A percentile compares a stretch with the other conserved stretches of the same genome.
phyloP scores from a whole-genome alignment of 768 basidiomycete species.

The Pisolithus orientalis region DNA sequence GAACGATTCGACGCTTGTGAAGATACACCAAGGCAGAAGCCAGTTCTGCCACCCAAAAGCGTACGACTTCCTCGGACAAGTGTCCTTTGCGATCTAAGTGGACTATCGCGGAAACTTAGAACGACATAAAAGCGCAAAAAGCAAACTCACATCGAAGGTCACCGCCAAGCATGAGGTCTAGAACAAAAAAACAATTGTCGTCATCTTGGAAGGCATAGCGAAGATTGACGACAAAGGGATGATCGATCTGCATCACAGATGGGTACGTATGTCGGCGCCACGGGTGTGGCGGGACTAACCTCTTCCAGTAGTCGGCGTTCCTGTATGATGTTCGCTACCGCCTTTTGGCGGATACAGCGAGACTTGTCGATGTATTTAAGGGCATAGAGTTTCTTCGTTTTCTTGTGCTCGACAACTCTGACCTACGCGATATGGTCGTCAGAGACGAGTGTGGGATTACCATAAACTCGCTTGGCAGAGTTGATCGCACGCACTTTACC shows the following conservation, averaged over 20 bases:
- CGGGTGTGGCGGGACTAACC: slow-evolving; percentile 35
- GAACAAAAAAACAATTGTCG: slow-evolving; percentile 94
- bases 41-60: slow-evolving; percentile 89
- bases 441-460: slow-evolving; percentile 3
- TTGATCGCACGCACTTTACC: slow-evolving; percentile 65
- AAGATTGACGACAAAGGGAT: slow-evolving; percentile 84
- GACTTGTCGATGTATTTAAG: slow-evolving; percentile 98
- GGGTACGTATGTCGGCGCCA: neutral
- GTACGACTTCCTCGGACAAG: slow-evolving; percentile 66
- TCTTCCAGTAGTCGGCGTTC: slow-evolving; percentile 90
- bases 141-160: slow-evolving; percentile 76
- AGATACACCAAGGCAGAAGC: slow-evolving; percentile 82
- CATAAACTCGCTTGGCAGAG: neutral
- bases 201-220: slow-evolving; percentile 98
- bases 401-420: slow-evolving; percentile 94
- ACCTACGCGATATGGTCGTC: slow-evolving; percentile 46
- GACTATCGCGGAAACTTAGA: slow-evolving; percentile 39
- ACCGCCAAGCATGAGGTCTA: slow-evolving; percentile 95
- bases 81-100: slow-evolving; percentile 70
- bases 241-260: slow-evolving; percentile 57
- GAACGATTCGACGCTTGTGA: slow-evolving; percentile 87
- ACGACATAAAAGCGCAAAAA: neutral
- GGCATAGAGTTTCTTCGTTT: slow-evolving; percentile 85
- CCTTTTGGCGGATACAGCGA: slow-evolving; percentile 84
- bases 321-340: slow-evolving; percentile 89